Percentiles rank a stretch among this genome's conserved stretches.
phyloP scores from a whole-genome alignment of 306 rosid species.

The Sechiopsis laciniata region DNA sequence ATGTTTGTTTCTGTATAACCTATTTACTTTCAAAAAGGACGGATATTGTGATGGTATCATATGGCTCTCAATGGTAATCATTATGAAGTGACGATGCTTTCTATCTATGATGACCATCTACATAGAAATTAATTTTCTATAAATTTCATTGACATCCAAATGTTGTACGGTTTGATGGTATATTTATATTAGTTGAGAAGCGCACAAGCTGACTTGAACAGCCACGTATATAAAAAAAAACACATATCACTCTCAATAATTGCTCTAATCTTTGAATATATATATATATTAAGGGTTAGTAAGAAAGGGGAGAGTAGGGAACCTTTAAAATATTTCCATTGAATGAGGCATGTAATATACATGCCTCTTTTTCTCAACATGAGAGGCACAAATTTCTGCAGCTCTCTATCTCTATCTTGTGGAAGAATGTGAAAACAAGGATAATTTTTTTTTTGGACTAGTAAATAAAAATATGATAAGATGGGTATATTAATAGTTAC shows the following conservation, averaged over 20 bases:
- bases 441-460: neutral
- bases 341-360: neutral
- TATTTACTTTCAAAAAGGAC: neutral
- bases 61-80: neutral
- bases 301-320: neutral
- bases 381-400: constrained; percentile 5
- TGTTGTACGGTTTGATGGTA: too few species aligned
- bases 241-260: neutral
- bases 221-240: too few species aligned
- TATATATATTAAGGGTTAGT: neutral
- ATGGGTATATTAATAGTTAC: neutral
- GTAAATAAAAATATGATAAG: neutral
- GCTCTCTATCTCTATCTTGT: neutral
- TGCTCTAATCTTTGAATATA: neutral
- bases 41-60: neutral
- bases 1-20: neutral
- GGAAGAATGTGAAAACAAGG: neutral
- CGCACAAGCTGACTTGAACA: too few species aligned
- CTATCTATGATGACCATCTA: too few species aligned
- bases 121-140: too few species aligned
- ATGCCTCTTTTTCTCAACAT: too few species aligned
- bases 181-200: too few species aligned
- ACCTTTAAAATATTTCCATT: neutral
- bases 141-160: too few species aligned
- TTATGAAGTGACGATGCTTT: too few species aligned